A percentile compares a stretch with the other conserved stretches of the same genome.
phyloP scores from a whole-genome alignment of 331 rosid species.

The Acacia concinna region DNA sequence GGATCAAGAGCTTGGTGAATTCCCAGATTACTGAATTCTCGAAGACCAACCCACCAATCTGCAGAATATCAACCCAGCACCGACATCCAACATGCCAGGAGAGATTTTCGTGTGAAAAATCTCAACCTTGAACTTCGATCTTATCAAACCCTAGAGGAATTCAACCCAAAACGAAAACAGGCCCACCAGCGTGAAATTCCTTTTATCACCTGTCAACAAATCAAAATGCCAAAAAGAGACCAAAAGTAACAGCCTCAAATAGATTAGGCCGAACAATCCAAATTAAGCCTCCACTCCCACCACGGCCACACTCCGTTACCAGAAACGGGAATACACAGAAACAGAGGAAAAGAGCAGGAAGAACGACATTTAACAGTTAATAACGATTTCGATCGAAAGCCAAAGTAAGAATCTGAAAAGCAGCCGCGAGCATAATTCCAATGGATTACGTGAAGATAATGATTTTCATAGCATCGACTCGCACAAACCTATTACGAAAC shows the following conservation, averaged over 20 bases:
- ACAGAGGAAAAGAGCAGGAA: not conserved
- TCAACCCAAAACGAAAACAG: slow-evolving; percentile 1
- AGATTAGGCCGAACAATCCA: not conserved
- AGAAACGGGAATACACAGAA: not conserved
- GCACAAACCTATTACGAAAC: slow-evolving; percentile 45
- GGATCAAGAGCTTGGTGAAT: slow-evolving; percentile 24
- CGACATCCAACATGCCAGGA: slow-evolving; percentile 13
- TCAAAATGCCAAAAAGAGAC: slow-evolving; percentile 20
- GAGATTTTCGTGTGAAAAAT: slow-evolving; percentile 2
- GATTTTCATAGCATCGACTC: slow-evolving; percentile 1
- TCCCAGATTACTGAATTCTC: slow-evolving; percentile 25
- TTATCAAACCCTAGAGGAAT: slow-evolving; percentile 27
- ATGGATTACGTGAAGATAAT: slow-evolving; percentile 48
- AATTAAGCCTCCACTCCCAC: slow-evolving; percentile 5
- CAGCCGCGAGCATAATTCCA: slow-evolving; percentile 8
- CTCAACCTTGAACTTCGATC: not conserved
- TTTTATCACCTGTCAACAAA: slow-evolving; percentile 14
- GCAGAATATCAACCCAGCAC: too few species aligned
- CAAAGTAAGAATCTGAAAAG: slow-evolving; percentile 11
- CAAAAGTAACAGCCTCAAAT: not conserved
- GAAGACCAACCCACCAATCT: too few species aligned
- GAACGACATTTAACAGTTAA: not conserved
- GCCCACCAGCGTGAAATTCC: slow-evolving; percentile 31
- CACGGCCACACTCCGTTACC: slow-evolving; percentile 1
- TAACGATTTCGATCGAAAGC: not conserved